phyloP scores from a whole-genome alignment of 768 basidiomycete genomes.

The Lentinula detonsa region DNA sequence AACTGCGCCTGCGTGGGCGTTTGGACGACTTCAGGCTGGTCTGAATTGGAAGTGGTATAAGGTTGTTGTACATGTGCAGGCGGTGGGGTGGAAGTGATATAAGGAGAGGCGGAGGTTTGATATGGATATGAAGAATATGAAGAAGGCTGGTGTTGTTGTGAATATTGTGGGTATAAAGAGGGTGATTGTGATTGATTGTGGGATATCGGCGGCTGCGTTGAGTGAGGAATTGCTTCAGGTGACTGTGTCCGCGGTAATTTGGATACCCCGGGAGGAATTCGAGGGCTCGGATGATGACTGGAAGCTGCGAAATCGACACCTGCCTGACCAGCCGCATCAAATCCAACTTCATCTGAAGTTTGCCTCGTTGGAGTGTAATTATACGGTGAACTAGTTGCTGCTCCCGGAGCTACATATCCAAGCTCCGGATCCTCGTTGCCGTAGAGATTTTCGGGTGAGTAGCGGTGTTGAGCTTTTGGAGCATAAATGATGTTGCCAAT shows the following conservation, averaged over 20 bases:
- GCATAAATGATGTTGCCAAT: constrained; percentile 1
- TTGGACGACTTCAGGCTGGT: constrained; percentile 1
- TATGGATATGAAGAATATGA: neutral
- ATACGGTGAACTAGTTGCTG: neutral
- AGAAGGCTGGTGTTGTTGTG: neutral
- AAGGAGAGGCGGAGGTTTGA: neutral
- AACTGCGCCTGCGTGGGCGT: constrained; percentile 6
- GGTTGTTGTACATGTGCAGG: neutral
- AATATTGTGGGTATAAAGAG: neutral
- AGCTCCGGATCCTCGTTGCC: neutral
- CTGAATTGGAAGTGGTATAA: neutral
- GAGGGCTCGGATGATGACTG: neutral
- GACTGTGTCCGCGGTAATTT: neutral
- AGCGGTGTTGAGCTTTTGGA: constrained; percentile 3
- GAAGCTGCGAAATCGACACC: neutral
- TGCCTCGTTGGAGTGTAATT: constrained; percentile 7
- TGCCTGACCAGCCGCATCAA: constrained; percentile 5
- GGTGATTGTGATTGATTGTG: neutral
- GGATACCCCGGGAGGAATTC: neutral
- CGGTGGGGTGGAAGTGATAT: neutral
- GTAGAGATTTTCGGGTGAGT: neutral
- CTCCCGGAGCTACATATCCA: neutral
- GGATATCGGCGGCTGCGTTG: neutral
- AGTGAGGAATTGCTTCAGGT: neutral
- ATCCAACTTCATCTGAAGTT: constrained; percentile 9